A percentile compares a stretch with the other conserved stretches of the same genome.
Conservation (phyloP, 192 early-diverging fungal species). For the Lobulomyces angularis region DNA sequence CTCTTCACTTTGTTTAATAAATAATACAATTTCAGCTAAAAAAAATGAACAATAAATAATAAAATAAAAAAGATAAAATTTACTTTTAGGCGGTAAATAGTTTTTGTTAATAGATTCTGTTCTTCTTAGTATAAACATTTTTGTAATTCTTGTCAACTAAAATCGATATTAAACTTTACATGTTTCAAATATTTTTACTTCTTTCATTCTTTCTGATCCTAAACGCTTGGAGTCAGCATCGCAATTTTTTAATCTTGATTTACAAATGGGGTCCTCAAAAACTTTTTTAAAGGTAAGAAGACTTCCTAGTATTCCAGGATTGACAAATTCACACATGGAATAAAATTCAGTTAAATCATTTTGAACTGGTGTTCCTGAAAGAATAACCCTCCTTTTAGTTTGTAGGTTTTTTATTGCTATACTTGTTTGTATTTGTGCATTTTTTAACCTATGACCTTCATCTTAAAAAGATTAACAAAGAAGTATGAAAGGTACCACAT, state of each 20-base stretch:
- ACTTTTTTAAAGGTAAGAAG: slow-evolving; percentile 12
- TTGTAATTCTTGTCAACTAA: too few species aligned
- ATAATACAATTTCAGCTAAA: too few species aligned
- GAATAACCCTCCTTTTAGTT: slow-evolving; percentile 30
- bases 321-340: slow-evolving; percentile 46
- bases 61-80: too few species aligned
- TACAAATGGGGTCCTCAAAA: slow-evolving; percentile 28
- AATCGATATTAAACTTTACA: too few species aligned
- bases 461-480: neutral
- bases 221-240: slow-evolving; percentile 12
- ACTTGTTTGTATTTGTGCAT: slow-evolving; percentile 16
- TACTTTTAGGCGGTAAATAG: too few species aligned
- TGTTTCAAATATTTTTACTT: too few species aligned
- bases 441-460: slow-evolving; percentile 29
- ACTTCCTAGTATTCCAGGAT: slow-evolving; percentile 38
- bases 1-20: too few species aligned
- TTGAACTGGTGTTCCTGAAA: slow-evolving; percentile 51
- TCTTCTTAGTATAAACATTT: too few species aligned
- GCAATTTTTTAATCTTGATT: slow-evolving; percentile 10
- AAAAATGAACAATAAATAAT: too few species aligned
- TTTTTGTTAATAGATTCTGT: too few species aligned
- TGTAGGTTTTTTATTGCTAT: slow-evolving; percentile 12
- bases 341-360: slow-evolving; percentile 42
- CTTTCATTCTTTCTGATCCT: slow-evolving; percentile 7
- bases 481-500: too few species aligned